These are phyloP conservation scores for Trichoderma atrobrunneum DNA, from an alignment of 2,329 filamentous ascomycete species.

Conservation along the genomic window DNA sequence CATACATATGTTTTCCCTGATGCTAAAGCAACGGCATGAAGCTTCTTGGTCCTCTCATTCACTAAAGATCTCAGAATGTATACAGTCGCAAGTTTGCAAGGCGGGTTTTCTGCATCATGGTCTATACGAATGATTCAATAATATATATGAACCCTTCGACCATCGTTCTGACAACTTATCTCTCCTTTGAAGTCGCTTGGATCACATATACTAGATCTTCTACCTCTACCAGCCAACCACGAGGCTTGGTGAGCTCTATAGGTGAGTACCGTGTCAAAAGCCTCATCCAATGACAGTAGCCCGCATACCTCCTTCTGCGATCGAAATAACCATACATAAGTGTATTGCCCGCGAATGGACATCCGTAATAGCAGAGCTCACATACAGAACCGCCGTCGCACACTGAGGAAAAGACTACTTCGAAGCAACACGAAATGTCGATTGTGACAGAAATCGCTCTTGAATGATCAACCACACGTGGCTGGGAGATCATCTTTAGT, in stretches of 20 bases:
- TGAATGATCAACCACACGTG: not conserved
- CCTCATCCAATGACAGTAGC: not conserved
- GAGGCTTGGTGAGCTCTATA: not conserved
- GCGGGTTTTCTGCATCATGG: not conserved
- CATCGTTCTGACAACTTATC: not conserved
- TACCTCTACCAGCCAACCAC: not conserved
- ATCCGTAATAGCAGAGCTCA: not conserved
- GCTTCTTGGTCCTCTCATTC: not conserved
- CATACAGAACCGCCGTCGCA: not conserved
- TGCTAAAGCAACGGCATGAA: too few relatives aligned
- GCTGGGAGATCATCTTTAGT: not conserved
- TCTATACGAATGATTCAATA: not conserved
- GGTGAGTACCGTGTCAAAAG: not conserved
- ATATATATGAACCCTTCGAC: not conserved
- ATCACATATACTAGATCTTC: not conserved
- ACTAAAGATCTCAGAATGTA: not conserved
- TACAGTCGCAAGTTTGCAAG: not conserved
- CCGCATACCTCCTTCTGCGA: not conserved
- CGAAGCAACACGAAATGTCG: not conserved
- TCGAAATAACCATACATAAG: not conserved
- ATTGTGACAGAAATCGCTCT: not conserved
- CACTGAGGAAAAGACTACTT: not conserved
- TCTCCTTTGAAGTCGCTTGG: not conserved
- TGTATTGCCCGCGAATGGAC: not conserved
- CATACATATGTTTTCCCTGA: too few relatives aligned